Conservation (phyloP, 23 red algal genomes). For the Gracilaria caudata region DNA sequence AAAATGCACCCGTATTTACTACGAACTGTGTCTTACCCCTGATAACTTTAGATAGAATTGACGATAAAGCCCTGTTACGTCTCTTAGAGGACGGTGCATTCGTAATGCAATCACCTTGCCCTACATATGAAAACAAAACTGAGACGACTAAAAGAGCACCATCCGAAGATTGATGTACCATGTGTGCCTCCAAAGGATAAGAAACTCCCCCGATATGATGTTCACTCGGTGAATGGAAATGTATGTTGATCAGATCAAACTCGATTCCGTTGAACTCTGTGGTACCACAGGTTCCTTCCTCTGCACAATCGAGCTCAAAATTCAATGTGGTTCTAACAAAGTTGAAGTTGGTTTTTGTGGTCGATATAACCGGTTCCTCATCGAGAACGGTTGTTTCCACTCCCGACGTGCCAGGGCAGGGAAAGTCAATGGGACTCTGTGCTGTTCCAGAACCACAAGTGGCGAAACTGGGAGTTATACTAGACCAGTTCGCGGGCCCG, state of each 20-base stretch:
- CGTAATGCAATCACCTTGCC: background rate
- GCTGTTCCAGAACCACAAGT: background rate
- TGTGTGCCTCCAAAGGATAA: slow-evolving; percentile 55
- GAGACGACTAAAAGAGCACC: slow-evolving; percentile 27
- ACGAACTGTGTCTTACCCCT: background rate
- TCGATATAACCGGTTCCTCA: background rate
- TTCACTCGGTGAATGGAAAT: slow-evolving; percentile 52
- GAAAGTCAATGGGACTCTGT: slow-evolving; percentile 45
- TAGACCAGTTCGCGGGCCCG: background rate
- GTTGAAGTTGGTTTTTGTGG: background rate
- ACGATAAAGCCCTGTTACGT: background rate
- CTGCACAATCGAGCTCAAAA: slow-evolving; percentile 2
- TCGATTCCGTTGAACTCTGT: background rate
- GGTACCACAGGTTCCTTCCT: slow-evolving; percentile 2
- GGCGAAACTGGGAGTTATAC: background rate
- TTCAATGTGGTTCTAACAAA: background rate
- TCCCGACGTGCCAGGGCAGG: background rate
- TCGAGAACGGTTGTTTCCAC: too few relatives aligned
- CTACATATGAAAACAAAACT: slow-evolving; percentile 21
- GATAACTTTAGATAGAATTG: background rate
- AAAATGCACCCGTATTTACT: background rate
- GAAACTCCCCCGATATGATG: slow-evolving; percentile 17
- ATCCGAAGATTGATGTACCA: slow-evolving; percentile 39
- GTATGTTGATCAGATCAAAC: slow-evolving; percentile 37
- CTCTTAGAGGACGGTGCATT: background rate